A percentile compares a stretch with the other conserved stretches of the same genome.
These are phyloP conservation scores for Graphilbum fragrans DNA, from an alignment of 2,329 filamentous ascomycete genomes.

Conservation along the genomic window DNA sequence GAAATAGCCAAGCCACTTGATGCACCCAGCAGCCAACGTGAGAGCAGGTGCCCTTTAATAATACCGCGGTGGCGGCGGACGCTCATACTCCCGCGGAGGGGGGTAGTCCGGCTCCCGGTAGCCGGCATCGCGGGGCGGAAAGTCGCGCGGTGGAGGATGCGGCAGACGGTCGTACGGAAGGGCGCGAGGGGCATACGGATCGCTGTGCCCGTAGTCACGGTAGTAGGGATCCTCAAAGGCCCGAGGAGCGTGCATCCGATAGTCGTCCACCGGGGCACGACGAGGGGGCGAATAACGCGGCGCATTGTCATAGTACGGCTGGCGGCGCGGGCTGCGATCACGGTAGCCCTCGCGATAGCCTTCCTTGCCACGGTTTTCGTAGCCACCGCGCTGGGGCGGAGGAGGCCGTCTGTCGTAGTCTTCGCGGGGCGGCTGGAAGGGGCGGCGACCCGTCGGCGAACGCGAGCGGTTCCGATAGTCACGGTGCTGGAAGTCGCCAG, in stretches of 20 bases:
- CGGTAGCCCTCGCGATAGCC: slow-evolving; percentile 64
- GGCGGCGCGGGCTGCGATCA: slow-evolving; percentile 60
- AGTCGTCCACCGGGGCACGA: slow-evolving; percentile 65
- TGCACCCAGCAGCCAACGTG: no score
- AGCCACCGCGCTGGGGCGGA: slow-evolving; percentile 51
- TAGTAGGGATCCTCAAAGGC: slow-evolving; percentile 71
- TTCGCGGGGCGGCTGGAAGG: slow-evolving; percentile 55
- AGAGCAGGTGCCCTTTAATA: no score
- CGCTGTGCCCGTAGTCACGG: slow-evolving; percentile 51
- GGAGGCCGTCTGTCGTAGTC: slow-evolving; percentile 73
- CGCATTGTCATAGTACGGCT: slow-evolving; percentile 80
- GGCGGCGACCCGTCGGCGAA: slow-evolving; percentile 55
- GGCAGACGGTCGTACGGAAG: slow-evolving; percentile 38
- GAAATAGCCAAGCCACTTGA: no score
- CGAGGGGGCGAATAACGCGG: slow-evolving; percentile 49
- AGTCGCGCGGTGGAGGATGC: slow-evolving; percentile 27
- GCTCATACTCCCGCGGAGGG: slow-evolving; percentile 14
- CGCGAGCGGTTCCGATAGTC: slow-evolving; percentile 70
- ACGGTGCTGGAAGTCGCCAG: slow-evolving; percentile 61
- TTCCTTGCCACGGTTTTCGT: slow-evolving; percentile 69
- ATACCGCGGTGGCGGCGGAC: no score
- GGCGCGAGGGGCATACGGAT: slow-evolving; percentile 47
- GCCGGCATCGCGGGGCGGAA: slow-evolving; percentile 29
- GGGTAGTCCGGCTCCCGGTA: slow-evolving; percentile 36
- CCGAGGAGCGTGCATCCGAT: slow-evolving; percentile 52